A percentile compares a stretch with the other conserved stretches of the same genome.
Conservation (phyloP, 2,329 filamentous ascomycete genomes). For the Dactylellina leptospora region DNA sequence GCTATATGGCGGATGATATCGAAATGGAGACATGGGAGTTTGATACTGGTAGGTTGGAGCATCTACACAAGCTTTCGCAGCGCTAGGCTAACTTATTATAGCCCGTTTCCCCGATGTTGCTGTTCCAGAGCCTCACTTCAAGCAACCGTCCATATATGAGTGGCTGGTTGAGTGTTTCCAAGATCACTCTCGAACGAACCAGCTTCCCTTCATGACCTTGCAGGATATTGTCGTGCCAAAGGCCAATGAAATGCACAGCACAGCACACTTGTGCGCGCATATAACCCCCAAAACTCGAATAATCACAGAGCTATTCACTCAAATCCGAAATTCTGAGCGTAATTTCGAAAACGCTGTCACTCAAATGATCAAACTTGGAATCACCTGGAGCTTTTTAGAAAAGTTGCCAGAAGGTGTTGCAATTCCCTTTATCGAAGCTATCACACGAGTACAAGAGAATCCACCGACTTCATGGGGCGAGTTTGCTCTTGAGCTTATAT, state of each 20-base stretch:
- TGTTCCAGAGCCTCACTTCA: constrained; percentile 65
- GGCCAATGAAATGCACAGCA: constrained; percentile 60
- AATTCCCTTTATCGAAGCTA: constrained; percentile 80
- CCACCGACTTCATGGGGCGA: constrained; percentile 80
- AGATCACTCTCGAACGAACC: constrained; percentile 55
- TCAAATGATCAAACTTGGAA: constrained; percentile 74
- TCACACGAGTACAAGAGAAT: constrained; percentile 81
- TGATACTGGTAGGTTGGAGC: constrained; percentile 63
- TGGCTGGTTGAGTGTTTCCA: constrained; percentile 64
- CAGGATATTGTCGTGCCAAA: constrained; percentile 63
- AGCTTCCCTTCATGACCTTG: constrained; percentile 64
- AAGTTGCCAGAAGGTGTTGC: constrained; percentile 86
- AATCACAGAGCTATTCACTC: constrained; percentile 73
- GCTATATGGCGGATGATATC: constrained; percentile 70
- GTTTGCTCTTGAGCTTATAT: constrained; percentile 76
- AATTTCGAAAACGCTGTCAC: constrained; percentile 74
- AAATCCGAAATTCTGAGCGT: constrained; percentile 64
- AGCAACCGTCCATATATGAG: constrained; percentile 69
- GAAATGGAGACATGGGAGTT: constrained; percentile 67
- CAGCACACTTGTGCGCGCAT: constrained; percentile 56
- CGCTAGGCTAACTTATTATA: constrained; percentile 37
- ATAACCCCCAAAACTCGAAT: constrained; percentile 74
- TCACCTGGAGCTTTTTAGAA: constrained; percentile 75
- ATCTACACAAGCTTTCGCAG: not conserved
- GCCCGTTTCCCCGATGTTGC: constrained; percentile 62